A percentile compares a stretch with the other conserved stretches of the same genome.
Evolutionary conservation across 345 rosid species (phyloP).

Genomic region (Syzygium aromaticum): DNA sequence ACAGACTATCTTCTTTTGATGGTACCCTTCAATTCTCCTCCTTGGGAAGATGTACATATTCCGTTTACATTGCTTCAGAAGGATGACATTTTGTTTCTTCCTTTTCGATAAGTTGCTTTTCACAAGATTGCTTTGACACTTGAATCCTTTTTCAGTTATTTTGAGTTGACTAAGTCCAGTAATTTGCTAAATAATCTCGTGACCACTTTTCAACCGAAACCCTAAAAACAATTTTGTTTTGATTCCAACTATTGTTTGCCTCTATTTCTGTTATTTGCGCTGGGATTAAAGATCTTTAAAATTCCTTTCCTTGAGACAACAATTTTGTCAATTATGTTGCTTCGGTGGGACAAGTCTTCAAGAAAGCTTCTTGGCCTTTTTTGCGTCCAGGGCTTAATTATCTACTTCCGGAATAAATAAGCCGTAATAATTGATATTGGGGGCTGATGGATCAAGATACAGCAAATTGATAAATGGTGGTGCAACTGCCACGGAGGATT

Average conservation of each 20-base stretch:
- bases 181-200: neutral
- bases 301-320: neutral
- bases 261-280: neutral
- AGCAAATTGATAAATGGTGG: neutral
- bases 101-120: neutral
- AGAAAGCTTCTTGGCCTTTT: neutral
- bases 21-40: conserved; percentile 32
- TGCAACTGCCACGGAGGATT: neutral
- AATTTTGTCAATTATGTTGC: neutral
- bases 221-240: too few relatives aligned
- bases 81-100: neutral
- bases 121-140: neutral
- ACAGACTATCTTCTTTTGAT: conserved; percentile 68
- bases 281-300: neutral
- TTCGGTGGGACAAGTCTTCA: neutral
- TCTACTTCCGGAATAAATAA: neutral
- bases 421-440: neutral
- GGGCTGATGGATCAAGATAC: neutral
- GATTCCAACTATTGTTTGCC: neutral
- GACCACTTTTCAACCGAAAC: neutral
- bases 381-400: neutral
- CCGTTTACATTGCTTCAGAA: neutral
- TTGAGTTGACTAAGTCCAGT: neutral
- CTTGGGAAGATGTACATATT: neutral
- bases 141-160: neutral